Evolutionary conservation across 2,329 filamentous ascomycete species (phyloP).

Genomic region (Escovopsis sp.): DNA sequence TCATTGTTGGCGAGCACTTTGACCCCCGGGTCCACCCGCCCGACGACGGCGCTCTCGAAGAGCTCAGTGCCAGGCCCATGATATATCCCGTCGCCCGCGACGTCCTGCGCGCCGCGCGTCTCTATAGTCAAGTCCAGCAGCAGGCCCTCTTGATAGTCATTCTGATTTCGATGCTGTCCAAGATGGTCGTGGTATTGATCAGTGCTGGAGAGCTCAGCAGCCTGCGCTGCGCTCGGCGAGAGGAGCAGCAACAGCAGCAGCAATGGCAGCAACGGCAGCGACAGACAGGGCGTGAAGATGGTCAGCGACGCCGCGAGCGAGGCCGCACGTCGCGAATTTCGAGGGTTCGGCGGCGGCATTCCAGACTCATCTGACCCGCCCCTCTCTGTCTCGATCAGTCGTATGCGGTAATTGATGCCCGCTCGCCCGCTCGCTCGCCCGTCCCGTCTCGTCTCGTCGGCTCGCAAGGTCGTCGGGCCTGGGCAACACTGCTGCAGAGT

Average conservation of each 20-base stretch:
- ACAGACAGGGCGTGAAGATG: constrained; percentile 46
- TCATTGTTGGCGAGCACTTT: constrained; percentile 47
- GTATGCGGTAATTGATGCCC: no score
- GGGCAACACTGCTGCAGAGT: no score
- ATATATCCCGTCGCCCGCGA: constrained; percentile 3
- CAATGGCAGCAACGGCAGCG: constrained; percentile 43
- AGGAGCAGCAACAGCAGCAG: constrained; percentile 46
- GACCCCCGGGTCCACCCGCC: constrained; percentile 38
- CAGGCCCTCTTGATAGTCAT: no score
- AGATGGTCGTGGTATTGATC: constrained; percentile 11
- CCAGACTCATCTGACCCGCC: constrained; percentile 11
- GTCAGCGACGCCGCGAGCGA: constrained; percentile 46
- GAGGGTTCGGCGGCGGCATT: constrained; percentile 49
- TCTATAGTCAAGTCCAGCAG: neutral
- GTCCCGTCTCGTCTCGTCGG: no score
- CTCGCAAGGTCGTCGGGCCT: no score
- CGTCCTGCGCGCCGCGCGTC: neutral
- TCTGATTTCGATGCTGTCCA: neutral
- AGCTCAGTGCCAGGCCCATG: constrained; percentile 48
- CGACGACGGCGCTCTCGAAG: constrained; percentile 47
- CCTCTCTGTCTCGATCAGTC: neutral
- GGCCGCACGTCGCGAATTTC: constrained; percentile 58
- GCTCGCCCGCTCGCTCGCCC: no score
- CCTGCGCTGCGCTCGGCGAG: constrained; percentile 44
- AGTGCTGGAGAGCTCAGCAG: constrained; percentile 30